Conservation (phyloP, 2,329 filamentous ascomycete genomes). For the Clonostachys rhizophaga region DNA sequence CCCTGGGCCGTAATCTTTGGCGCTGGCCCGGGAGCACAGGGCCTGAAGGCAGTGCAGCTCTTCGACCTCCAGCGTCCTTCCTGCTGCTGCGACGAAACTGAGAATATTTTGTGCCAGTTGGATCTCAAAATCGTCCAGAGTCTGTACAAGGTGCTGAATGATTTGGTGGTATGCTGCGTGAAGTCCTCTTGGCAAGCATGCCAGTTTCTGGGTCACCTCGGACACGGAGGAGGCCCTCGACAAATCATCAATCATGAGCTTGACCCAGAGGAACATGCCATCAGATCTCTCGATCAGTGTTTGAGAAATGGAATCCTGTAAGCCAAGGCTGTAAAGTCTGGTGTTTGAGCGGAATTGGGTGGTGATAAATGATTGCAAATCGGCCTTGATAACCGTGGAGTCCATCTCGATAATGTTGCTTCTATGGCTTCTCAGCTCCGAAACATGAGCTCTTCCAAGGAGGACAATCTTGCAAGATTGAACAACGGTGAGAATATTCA, state of each 20-base stretch:
- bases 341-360: neutral
- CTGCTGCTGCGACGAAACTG: neutral
- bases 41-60: neutral
- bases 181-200: neutral
- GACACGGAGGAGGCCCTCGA: neutral
- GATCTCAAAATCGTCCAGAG: neutral
- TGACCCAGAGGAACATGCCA: neutral
- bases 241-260: neutral
- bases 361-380: neutral
- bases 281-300: neutral
- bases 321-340: neutral
- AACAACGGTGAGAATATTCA: neutral
- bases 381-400: neutral
- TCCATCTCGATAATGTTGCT: neutral
- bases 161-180: neutral
- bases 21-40: neutral
- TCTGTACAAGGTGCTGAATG: neutral
- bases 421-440: neutral
- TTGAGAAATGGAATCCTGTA: neutral
- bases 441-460: neutral
- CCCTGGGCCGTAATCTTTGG: neutral
- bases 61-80: neutral
- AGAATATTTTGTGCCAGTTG: neutral
- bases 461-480: neutral
- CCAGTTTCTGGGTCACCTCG: neutral